A percentile compares a stretch with the other conserved stretches of the same genome.
phyloP scores from a whole-genome alignment of 495 filamentous ascomycete species.

The Staphylotrichum longicolle region DNA sequence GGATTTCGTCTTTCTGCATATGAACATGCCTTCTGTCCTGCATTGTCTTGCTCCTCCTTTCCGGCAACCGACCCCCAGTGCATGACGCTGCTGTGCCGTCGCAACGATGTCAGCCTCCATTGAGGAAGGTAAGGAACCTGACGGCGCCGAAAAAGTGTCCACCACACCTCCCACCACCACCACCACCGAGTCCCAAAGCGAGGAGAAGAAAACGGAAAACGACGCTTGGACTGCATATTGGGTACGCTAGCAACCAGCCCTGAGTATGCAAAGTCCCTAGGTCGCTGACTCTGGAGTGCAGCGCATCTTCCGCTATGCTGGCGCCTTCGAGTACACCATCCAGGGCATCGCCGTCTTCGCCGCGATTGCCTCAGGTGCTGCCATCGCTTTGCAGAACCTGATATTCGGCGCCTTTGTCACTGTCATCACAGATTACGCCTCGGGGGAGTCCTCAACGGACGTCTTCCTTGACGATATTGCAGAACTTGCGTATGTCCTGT shows the following conservation, averaged over 20 bases:
- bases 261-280: too few species aligned
- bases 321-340: slow-evolving; percentile 20
- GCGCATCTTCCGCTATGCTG: slow-evolving; percentile 28
- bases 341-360: slow-evolving; percentile 21
- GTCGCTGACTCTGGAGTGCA: not conserved
- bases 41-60: too few species aligned
- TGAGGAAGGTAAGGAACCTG: not conserved
- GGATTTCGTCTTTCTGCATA: too few species aligned
- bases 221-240: slow-evolving; percentile 20
- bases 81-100: too few species aligned
- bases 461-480: slow-evolving; percentile 21
- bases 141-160: not conserved
- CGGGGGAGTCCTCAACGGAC: slow-evolving; percentile 1
- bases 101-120: not conserved
- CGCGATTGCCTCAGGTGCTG: slow-evolving; percentile 33
- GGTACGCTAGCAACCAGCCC: slow-evolving; percentile 8
- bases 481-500: slow-evolving; percentile 18
- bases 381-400: slow-evolving; percentile 40
- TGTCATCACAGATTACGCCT: slow-evolving; percentile 27
- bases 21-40: too few species aligned
- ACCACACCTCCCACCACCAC: not conserved
- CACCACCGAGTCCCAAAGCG: not conserved
- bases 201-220: slow-evolving; percentile 4
- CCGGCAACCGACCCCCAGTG: too few species aligned
- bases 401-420: slow-evolving; percentile 38